These are phyloP conservation scores for Aspergillus biplanus DNA, from an alignment of 495 filamentous ascomycete species.

Conservation along the genomic window DNA sequence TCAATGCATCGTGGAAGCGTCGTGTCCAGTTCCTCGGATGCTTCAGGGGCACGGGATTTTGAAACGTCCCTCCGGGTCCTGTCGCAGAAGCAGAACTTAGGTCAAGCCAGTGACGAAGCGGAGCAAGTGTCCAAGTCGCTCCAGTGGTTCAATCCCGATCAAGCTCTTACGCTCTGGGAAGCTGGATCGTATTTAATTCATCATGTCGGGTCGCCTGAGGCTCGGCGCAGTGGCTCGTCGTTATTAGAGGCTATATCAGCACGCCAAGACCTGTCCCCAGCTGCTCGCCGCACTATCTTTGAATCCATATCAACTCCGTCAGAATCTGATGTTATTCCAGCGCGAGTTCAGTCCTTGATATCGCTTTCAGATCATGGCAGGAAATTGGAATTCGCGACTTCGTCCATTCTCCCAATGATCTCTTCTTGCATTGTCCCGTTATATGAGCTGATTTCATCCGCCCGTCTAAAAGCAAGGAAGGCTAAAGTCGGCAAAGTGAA, in stretches of 20 bases:
- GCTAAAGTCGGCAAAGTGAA: conserved; percentile 51
- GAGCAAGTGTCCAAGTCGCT: conserved; percentile 40
- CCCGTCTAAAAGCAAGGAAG: conserved; percentile 52
- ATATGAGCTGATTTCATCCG: conserved; percentile 41
- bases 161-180: conserved; percentile 48
- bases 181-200: conserved; percentile 44
- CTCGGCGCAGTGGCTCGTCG: conserved; percentile 40
- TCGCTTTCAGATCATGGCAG: conserved; percentile 51
- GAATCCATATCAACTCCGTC: conserved; percentile 42
- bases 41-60: conserved; percentile 45
- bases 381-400: conserved; percentile 47
- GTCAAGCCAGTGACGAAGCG: conserved; percentile 46
- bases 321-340: conserved; percentile 45
- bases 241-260: conserved; percentile 44
- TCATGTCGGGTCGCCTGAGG: conserved; percentile 41
- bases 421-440: conserved; percentile 47
- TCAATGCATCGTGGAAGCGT: conserved; percentile 52
- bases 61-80: conserved; percentile 41
- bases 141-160: conserved; percentile 45
- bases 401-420: conserved; percentile 46
- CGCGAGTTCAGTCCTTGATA: conserved; percentile 46
- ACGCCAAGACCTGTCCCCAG: conserved; percentile 47
- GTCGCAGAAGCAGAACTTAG: conserved; percentile 40
- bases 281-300: conserved; percentile 39
- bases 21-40: conserved; percentile 50